Conservation (phyloP, 2,329 filamentous ascomycete genomes). For the Podosphaera xanthii region DNA sequence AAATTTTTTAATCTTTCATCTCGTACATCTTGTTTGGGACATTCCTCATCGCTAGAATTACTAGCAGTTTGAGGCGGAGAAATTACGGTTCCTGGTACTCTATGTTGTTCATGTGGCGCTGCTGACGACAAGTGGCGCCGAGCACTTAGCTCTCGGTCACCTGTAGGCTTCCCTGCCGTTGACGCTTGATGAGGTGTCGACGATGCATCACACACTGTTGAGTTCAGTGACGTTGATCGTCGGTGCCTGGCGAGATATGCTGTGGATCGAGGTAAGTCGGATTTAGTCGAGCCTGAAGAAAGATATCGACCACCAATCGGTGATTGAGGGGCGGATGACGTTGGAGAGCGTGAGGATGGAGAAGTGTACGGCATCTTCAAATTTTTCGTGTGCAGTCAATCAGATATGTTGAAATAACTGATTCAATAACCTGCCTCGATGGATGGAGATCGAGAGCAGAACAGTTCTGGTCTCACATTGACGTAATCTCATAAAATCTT, state of each 20-base stretch:
- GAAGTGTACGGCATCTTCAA: conserved; percentile 65
- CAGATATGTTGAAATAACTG: not conserved
- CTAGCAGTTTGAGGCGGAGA: conserved; percentile 73
- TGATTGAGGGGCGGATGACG: conserved; percentile 32
- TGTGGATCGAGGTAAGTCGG: conserved; percentile 36
- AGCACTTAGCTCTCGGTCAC: conserved; percentile 31
- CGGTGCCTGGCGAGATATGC: conserved; percentile 43
- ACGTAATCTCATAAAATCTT: not conserved
- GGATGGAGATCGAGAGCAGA: not conserved
- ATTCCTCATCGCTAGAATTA: conserved; percentile 71
- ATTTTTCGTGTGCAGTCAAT: not conserved
- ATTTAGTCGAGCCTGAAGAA: conserved; percentile 23
- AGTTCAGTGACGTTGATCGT: conserved; percentile 28
- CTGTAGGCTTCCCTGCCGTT: conserved; percentile 12
- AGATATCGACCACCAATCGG: conserved; percentile 34
- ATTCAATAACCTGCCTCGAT: not conserved
- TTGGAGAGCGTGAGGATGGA: conserved; percentile 42
- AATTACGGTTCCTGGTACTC: conserved; percentile 66
- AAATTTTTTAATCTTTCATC: conserved; percentile 14
- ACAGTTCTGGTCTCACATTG: not conserved
- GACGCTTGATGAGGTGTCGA: conserved; percentile 11
- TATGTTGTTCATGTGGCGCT: conserved; percentile 43
- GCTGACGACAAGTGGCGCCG: conserved; percentile 62
- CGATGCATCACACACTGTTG: conserved; percentile 14
- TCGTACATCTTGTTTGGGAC: conserved; percentile 3